Conservation (phyloP, 2,329 filamentous ascomycete genomes). For the Aspergillus terreus region DNA sequence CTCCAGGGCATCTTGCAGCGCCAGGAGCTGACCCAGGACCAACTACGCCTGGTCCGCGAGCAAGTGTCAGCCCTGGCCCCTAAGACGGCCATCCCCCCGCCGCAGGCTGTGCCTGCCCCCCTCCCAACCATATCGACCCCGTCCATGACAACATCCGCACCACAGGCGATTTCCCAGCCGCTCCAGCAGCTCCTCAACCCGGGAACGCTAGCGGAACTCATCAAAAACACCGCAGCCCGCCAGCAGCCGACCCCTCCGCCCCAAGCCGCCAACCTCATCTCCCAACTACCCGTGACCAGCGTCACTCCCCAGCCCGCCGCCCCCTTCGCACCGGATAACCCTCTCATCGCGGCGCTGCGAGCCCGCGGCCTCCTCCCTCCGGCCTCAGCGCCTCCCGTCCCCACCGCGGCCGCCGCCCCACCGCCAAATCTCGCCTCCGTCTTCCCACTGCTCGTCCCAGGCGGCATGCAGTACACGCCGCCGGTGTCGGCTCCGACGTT, state of each 20-base stretch:
- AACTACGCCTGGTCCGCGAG: slow-evolving; percentile 78
- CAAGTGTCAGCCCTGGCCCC: slow-evolving; percentile 74
- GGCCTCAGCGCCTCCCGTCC: slow-evolving; percentile 40
- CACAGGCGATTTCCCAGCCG: slow-evolving; percentile 32
- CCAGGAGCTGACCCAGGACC: slow-evolving; percentile 73
- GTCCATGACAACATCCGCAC: slow-evolving; percentile 40
- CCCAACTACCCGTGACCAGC: slow-evolving; percentile 55
- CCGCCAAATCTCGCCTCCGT: slow-evolving; percentile 35
- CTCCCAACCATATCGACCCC: slow-evolving; percentile 31
- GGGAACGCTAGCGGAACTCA: slow-evolving; percentile 42
- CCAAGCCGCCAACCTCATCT: slow-evolving; percentile 38
- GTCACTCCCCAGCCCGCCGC: slow-evolving; percentile 51
- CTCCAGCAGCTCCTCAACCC: slow-evolving; percentile 39
- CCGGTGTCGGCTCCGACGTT: slow-evolving; percentile 26
- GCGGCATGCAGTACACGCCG: slow-evolving; percentile 35
- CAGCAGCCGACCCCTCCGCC: slow-evolving; percentile 45
- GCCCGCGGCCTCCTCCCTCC: slow-evolving; percentile 63
- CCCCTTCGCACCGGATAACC: slow-evolving; percentile 49
- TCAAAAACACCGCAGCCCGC: slow-evolving; percentile 41
- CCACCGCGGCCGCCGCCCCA: slow-evolving; percentile 36
- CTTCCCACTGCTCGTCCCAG: slow-evolving; percentile 39
- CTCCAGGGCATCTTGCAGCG: slow-evolving; percentile 76
- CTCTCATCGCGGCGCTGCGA: slow-evolving; percentile 64
- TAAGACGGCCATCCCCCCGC: slow-evolving; percentile 19
- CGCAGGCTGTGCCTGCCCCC: slow-evolving; percentile 14